Evolutionary conservation across 305 asterid genomes (phyloP), one percentile per base, ranked within the genome.

Genomic region (Ajuga reptans): DNA sequence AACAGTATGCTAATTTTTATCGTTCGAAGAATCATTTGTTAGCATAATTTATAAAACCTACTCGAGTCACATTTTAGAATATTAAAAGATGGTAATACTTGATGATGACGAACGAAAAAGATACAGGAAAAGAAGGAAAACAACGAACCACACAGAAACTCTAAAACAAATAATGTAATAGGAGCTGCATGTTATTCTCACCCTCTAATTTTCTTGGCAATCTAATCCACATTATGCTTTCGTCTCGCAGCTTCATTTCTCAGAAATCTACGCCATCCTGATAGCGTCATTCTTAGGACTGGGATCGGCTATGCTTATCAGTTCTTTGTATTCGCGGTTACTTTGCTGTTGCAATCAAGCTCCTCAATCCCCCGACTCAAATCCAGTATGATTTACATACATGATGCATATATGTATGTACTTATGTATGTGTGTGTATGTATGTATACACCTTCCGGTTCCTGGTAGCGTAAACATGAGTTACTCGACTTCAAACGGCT

Each of bases 281-380:
- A 9, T 84, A 27, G 78, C 93, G 18, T 74, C 97, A 21, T 77
- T 85, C 79, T 34, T 77, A 36, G 96, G 97, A 63, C 89, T 87
- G 42, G 96, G 86, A 15, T 61, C 73, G 67, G 79, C 96, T 54
- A 80, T 84, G 80, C 56, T 82, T 49, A 54, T 90, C 45, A 86
- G 86, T 68, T 52, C 83, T 9, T 11, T 88, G 68, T 91, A 81
- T 37, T 75, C 78, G 42, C 78, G 79, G 42, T 77, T 55, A 45
- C 77, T 72, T 56, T 66, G 71, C n/a, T 75, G 90, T 88, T 85
- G 85, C 65, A 71, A 53, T 53, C 85, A 33, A 71, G 80, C 52
- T 42, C 41, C 78, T 45, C 80, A 66, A 69, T 69, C 75, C 66
- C 62, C 86, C 47, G 70, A 53, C 69, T 76, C 86, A 46, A 73